These are phyloP conservation scores for Debaryomycetaceae sp. DNA, from an alignment of 1,139 yeast genomes.

Conservation along the genomic window DNA sequence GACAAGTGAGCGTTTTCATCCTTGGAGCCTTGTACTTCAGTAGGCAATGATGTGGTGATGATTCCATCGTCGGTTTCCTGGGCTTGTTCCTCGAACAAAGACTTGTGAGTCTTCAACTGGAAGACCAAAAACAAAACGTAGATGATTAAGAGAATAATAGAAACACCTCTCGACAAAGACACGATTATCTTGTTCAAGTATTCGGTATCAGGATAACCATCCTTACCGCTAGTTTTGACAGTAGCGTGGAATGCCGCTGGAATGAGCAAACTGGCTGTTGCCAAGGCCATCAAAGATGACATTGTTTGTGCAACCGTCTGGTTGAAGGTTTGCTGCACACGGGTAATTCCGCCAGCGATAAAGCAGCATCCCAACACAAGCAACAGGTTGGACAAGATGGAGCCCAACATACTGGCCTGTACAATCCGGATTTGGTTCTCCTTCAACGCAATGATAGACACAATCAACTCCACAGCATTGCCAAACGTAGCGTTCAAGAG, in stretches of 20 bases:
- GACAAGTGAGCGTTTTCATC: conserved; percentile 33
- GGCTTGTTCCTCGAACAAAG: conserved; percentile 41
- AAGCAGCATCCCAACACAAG: conserved; percentile 95
- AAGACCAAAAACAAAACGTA: conserved; percentile 77
- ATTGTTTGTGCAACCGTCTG: conserved; percentile 97
- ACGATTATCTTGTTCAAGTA: conserved; percentile 53
- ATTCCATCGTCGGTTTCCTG: conserved; percentile 38
- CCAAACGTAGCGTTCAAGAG: conserved; percentile 94
- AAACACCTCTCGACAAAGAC: conserved; percentile 80
- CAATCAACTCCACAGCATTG: conserved; percentile 90
- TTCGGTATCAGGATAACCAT: conserved; percentile 41
- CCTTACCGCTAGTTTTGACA: conserved; percentile 49
- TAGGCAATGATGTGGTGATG: conserved; percentile 27
- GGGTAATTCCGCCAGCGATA: conserved; percentile 84
- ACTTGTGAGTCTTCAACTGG: conserved; percentile 85
- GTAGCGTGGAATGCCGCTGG: conserved; percentile 97
- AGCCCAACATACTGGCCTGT: conserved; percentile 95
- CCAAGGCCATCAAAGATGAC: conserved; percentile 89
- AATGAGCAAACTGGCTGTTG: conserved; percentile 80
- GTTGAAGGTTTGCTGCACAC: conserved; percentile 84
- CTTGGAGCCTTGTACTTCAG: conserved; percentile 28
- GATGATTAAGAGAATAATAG: conserved; percentile 72
- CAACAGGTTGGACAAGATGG: conserved; percentile 80
- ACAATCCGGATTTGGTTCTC: conserved; percentile 90
- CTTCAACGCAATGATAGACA: conserved; percentile 81